Evolutionary conservation across 495 filamentous ascomycete species (phyloP).

Genomic region (Hapsidospora chrysogenum): DNA sequence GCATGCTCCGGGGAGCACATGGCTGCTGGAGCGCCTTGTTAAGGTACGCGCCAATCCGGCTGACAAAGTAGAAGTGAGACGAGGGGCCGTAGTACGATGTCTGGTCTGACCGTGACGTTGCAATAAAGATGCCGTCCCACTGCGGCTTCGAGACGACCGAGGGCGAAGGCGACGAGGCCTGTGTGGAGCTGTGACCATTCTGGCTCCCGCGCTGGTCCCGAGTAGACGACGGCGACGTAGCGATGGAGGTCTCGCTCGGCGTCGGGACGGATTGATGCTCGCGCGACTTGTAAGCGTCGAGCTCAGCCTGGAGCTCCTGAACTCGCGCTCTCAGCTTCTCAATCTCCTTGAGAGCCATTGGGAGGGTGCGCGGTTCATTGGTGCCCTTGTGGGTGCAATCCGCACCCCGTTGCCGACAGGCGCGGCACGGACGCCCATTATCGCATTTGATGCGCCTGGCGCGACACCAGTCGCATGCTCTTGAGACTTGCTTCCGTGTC

Average conservation of each 20-base stretch:
- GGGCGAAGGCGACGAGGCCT: conserved; percentile 1
- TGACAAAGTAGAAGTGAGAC: conserved; percentile 22
- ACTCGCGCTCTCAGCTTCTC: conserved; percentile 19
- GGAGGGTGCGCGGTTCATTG: conserved; percentile 16
- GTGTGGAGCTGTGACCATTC: not conserved
- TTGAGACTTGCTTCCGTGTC: conserved; percentile 24
- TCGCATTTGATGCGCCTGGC: conserved; percentile 31
- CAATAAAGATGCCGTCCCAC: conserved; percentile 12
- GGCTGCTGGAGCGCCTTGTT: conserved; percentile 13
- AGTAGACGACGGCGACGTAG: conserved; percentile 1
- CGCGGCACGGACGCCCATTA: conserved; percentile 23
- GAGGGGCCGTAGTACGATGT: conserved; percentile 21
- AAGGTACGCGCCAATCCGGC: conserved; percentile 18
- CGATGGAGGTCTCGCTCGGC: conserved; percentile 1
- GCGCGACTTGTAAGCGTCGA: conserved; percentile 5
- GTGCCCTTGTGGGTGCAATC: conserved; percentile 19
- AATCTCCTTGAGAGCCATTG: conserved; percentile 24
- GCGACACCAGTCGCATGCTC: conserved; percentile 33
- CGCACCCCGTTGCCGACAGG: conserved; percentile 23
- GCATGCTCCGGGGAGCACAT: conserved; percentile 6
- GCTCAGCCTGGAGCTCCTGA: conserved; percentile 20
- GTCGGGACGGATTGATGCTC: conserved; percentile 4
- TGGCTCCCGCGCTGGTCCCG: no score
- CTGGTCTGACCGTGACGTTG: conserved; percentile 11
- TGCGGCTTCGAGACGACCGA: conserved; percentile 5